phyloP scores from a whole-genome alignment of 129 eudicot genomes.

The Escallonia rubra region DNA sequence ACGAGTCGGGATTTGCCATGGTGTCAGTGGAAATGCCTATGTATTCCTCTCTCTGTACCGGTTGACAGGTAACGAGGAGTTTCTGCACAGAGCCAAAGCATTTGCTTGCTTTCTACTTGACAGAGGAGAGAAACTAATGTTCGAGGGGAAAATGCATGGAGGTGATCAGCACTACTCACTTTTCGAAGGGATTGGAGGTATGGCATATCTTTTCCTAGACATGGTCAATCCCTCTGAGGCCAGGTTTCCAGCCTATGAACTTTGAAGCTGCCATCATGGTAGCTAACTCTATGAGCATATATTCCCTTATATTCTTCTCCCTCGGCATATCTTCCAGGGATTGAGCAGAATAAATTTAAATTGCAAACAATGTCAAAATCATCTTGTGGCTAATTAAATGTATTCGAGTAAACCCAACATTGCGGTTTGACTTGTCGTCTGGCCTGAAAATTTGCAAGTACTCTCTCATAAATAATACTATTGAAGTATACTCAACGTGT shows the following conservation, averaged over 20 bases:
- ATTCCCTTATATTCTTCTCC: too few relatives aligned
- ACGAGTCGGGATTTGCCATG: conserved; percentile 15
- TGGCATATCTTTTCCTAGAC: conserved; percentile 11
- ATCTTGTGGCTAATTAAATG: too few relatives aligned
- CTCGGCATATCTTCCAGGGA: too few relatives aligned
- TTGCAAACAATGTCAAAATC: too few relatives aligned
- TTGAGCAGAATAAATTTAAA: too few relatives aligned
- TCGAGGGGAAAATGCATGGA: conserved; percentile 7
- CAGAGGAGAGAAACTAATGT: conserved; percentile 1
- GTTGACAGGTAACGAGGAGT: background rate
- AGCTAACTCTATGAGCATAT: too few relatives aligned
- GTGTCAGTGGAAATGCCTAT: background rate
- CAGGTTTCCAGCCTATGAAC: conserved; percentile 15
- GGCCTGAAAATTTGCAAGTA: too few relatives aligned
- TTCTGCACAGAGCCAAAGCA: conserved; percentile 6
- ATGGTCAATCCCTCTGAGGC: conserved; percentile 10
- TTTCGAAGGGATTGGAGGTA: conserved; percentile 16
- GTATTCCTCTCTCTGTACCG: too few relatives aligned
- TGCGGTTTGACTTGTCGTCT: too few relatives aligned
- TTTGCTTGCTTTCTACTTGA: conserved; percentile 11
- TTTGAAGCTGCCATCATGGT: background rate
- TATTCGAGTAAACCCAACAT: too few relatives aligned
- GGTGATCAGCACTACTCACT: conserved; percentile 14
- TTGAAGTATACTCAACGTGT: too few relatives aligned
- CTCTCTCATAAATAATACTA: too few relatives aligned